Evolutionary conservation across 1,139 yeast species (phyloP).

Genomic region (Yamadazyma dendronema): DNA sequence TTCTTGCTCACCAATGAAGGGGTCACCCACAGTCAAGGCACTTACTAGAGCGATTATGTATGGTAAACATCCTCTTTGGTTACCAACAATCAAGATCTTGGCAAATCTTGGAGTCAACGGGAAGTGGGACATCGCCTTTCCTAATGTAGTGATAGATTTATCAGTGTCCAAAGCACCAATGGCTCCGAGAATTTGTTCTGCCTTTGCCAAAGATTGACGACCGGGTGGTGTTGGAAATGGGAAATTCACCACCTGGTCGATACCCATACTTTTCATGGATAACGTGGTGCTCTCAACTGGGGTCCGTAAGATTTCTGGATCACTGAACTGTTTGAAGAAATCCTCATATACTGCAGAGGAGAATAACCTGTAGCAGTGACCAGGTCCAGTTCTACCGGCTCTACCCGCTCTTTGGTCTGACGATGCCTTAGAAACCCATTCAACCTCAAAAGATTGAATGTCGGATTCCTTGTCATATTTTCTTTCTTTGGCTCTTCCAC

Average conservation of each 20-base stretch:
- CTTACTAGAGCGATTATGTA: conserved; percentile 89
- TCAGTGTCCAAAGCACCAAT: conserved; percentile 74
- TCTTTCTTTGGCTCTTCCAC: conserved; percentile 92
- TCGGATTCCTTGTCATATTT: conserved; percentile 81
- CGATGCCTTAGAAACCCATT: conserved; percentile 94
- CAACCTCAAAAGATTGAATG: conserved; percentile 88
- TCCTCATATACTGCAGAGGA: conserved; percentile 95
- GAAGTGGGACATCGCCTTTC: conserved; percentile 82
- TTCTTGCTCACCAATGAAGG: conserved; percentile 74
- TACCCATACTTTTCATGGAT: conserved; percentile 96
- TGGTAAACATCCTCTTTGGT: conserved; percentile 82
- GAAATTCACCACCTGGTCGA: conserved; percentile 83
- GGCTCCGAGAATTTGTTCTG: conserved; percentile 64
- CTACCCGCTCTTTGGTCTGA: conserved; percentile 96
- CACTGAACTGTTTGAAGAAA: conserved; percentile 76
- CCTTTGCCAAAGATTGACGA: conserved; percentile 53
- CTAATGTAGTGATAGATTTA: conserved; percentile 66
- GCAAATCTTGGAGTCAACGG: conserved; percentile 95
- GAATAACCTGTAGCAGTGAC: conserved; percentile 89
- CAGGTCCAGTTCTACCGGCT: conserved; percentile 99
- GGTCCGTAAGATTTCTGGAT: conserved; percentile 91
- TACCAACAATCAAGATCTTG: conserved; percentile 83
- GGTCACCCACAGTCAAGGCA: conserved; percentile 92
- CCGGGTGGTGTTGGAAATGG: conserved; percentile 98
- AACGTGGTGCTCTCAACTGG: conserved; percentile 94